These are phyloP conservation scores for Peronospora belbahrii DNA, from an alignment of 352 stramenopile genomes.

Conservation along the genomic window DNA sequence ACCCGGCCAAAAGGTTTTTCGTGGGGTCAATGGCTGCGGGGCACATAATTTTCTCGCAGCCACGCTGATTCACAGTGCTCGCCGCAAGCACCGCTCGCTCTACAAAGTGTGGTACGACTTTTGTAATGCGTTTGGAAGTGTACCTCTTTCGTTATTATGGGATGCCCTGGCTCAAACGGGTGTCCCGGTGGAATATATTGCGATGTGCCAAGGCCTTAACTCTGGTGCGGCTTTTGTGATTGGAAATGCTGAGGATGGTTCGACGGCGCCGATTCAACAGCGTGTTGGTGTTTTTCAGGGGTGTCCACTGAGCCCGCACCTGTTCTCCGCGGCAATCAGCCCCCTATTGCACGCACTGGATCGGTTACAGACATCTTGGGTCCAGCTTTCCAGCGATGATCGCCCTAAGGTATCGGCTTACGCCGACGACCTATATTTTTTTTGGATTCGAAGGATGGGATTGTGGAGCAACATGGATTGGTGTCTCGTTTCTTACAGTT, in stretches of 20 bases:
- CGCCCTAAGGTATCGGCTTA: slow-evolving; percentile 5
- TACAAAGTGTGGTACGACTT: slow-evolving; percentile 26
- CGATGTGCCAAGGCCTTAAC: slow-evolving; percentile 6
- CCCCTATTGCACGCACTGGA: slow-evolving; percentile 9
- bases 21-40: slow-evolving; percentile 18
- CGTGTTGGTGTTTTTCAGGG: slow-evolving; percentile 16
- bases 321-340: slow-evolving; percentile 16
- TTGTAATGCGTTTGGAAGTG: slow-evolving; percentile 16
- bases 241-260: slow-evolving; percentile 11
- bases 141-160: too few relatives aligned
- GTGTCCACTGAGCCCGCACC: slow-evolving; percentile 20
- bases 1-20: slow-evolving; percentile 14
- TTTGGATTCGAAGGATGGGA: too few relatives aligned
- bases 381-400: neutral
- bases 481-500: neutral
- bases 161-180: slow-evolving; percentile 8
- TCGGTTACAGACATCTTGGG: neutral
- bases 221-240: slow-evolving; percentile 5
- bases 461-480: slow-evolving; percentile 11
- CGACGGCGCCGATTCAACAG: slow-evolving; percentile 9
- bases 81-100: slow-evolving; percentile 6
- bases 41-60: slow-evolving; percentile 25
- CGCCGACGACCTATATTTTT: slow-evolving; percentile 20
- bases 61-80: slow-evolving; percentile 15
- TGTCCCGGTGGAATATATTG: slow-evolving; percentile 1